Evolutionary conservation across 441 rosid species (phyloP), one percentile per base, ranked within the genome.

Genomic region (Adansonia rubrostipa): DNA sequence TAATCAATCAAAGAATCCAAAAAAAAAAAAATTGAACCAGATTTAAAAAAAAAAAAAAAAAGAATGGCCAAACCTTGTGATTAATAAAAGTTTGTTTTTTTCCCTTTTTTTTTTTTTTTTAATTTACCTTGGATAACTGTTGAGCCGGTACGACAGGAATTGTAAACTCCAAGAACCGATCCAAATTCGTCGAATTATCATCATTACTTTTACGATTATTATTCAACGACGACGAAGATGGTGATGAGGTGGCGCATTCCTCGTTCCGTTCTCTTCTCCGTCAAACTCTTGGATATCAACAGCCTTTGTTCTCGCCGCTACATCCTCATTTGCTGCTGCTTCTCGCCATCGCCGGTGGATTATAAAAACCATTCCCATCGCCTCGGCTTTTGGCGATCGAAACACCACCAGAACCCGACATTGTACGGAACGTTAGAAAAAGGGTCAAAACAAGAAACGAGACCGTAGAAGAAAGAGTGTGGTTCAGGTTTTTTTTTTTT

Each of bases 141-240:
- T 92, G 94, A 6, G 86, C 86, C 48, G 86, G 80, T 62, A 94
- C 97, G 2, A 80, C 51, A 0, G 97, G 98, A 76, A 95, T 90
- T 2, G 97, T 89, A 78, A 70, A 76, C 79, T 88, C 92, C 80
- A 94, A 82, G 87, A 94, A 94, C 81, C 92, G 89, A 78, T 89
- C 92, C 86, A 92, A 86, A 86, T 93, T 94, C 13, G 96, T 85
- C 20, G 77, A 81, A 75, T 69, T 45, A 63, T 63, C 45, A 63
- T 63, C 19, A 5, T 62, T 62, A 28, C 33, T 62, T 40, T 40
- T 40, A 40, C n/a, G 33, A 6, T 14, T 33, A 28, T 6, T 61
- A 1, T 61, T 24, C 33, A 28, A 28, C 33, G 33, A 28, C 33
- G 33, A 28, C 2, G 33, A 28, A 28, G 33, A 28, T 28, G 33